A percentile compares a stretch with the other conserved stretches of the same genome.
These are phyloP conservation scores for Alternaria sp. DNA, from an alignment of 2,329 filamentous ascomycete species.

Conservation along the genomic window DNA sequence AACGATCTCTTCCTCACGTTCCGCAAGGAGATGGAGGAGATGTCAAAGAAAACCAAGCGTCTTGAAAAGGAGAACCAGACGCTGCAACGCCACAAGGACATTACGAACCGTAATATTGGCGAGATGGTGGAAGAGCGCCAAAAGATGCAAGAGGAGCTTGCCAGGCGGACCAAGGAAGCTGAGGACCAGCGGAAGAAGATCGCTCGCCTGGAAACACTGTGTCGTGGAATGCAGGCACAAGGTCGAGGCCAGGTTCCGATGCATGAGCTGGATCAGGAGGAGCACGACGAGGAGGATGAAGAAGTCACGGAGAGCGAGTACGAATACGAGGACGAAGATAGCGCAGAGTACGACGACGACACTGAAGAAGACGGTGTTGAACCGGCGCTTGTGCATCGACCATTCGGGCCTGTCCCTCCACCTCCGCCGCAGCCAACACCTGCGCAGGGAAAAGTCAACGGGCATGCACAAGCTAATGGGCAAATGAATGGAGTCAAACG, in stretches of 20 bases:
- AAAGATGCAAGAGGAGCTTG: slow-evolving; percentile 74
- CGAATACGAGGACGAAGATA: slow-evolving; percentile 52
- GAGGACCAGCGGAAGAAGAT: slow-evolving; percentile 84
- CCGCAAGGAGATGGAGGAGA: slow-evolving; percentile 98
- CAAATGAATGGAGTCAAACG: slow-evolving; percentile 49
- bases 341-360: slow-evolving; percentile 62
- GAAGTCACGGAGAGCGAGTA: slow-evolving; percentile 54
- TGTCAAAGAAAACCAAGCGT: slow-evolving; percentile 98
- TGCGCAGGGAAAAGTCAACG: slow-evolving; percentile 44
- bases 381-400: slow-evolving; percentile 39
- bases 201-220: slow-evolving; percentile 90
- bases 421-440: slow-evolving; percentile 44
- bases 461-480: slow-evolving; percentile 48
- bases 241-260: slow-evolving; percentile 73
- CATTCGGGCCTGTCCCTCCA: slow-evolving; percentile 46
- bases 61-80: slow-evolving; percentile 95
- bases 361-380: slow-evolving; percentile 62
- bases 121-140: slow-evolving; percentile 95
- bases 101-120: slow-evolving; percentile 91
- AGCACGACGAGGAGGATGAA: slow-evolving; percentile 60
- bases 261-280: slow-evolving; percentile 48
- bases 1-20: slow-evolving; percentile 98
- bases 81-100: slow-evolving; percentile 89
- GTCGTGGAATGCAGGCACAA: slow-evolving; percentile 95
- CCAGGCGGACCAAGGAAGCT: slow-evolving; percentile 73